Evolutionary conservation across 768 basidiomycete genomes (phyloP).

Genomic region (Podaxis rugospora): DNA sequence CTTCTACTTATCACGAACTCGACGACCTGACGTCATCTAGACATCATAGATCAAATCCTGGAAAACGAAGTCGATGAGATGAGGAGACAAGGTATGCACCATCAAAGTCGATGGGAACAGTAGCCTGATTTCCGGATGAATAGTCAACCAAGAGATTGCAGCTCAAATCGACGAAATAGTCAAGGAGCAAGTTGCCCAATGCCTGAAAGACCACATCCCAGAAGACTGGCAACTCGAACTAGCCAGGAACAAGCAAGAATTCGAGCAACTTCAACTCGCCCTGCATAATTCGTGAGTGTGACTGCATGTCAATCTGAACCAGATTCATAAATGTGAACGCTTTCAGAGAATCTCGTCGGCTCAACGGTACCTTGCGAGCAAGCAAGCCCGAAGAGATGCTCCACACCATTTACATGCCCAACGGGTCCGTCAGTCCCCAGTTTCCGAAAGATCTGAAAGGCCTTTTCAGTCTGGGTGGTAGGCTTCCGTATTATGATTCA

Average conservation of each 20-base stretch:
- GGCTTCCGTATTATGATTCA: slow-evolving; percentile 15
- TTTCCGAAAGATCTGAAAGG: slow-evolving; percentile 50
- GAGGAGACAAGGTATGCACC: slow-evolving; percentile 37
- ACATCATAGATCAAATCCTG: slow-evolving; percentile 42
- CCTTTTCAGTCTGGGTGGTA: slow-evolving; percentile 51
- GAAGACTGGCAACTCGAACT: slow-evolving; percentile 46
- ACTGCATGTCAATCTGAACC: neutral
- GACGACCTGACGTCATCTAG: slow-evolving; percentile 23
- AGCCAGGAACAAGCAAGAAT: slow-evolving; percentile 34
- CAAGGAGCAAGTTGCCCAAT: slow-evolving; percentile 41
- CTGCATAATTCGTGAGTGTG: slow-evolving; percentile 56
- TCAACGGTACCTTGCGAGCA: slow-evolving; percentile 43
- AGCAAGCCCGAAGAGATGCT: slow-evolving; percentile 36
- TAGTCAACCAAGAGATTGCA: slow-evolving; percentile 46
- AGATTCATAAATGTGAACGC: neutral
- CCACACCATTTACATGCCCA: slow-evolving; percentile 41
- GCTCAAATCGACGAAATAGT: slow-evolving; percentile 48
- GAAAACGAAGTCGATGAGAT: slow-evolving; percentile 40
- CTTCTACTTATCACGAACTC: neutral
- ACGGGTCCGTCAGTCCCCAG: slow-evolving; percentile 40
- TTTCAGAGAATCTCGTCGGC: slow-evolving; percentile 51
- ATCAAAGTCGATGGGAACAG: neutral
- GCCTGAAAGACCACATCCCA: slow-evolving; percentile 44
- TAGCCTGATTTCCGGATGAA: neutral
- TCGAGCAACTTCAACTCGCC: slow-evolving; percentile 40